Evolutionary conservation across 331 rosid species (phyloP).

Genomic region (Rhamnella rubrinervis): DNA sequence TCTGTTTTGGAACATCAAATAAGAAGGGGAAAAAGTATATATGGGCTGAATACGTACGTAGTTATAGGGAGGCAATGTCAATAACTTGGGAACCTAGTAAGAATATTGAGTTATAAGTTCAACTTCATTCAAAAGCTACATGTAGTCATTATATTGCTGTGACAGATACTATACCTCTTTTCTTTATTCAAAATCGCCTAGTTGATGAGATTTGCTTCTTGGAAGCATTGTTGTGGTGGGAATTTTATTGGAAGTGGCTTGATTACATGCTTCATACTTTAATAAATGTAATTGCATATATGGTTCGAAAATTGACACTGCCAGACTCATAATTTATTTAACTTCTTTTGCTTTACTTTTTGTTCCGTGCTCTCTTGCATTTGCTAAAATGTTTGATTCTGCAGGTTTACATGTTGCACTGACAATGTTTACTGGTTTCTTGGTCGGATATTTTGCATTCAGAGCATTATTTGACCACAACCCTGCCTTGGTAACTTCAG

Average conservation of each 20-base stretch:
- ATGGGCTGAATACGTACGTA: no score
- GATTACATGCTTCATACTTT: not conserved
- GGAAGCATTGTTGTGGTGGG: constrained; percentile 3
- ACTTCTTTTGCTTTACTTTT: not conserved
- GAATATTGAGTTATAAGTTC: no score
- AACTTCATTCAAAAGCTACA: no score
- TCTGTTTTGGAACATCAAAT: no score
- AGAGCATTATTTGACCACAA: constrained; percentile 78
- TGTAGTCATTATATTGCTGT: not conserved
- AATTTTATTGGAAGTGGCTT: not conserved
- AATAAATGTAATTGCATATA: not conserved
- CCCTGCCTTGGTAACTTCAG: constrained; percentile 67
- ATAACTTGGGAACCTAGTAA: no score
- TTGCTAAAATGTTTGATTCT: not conserved
- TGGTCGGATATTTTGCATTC: constrained; percentile 76
- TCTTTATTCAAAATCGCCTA: not conserved
- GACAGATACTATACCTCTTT: no score
- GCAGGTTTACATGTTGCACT: constrained; percentile 83
- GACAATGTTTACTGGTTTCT: constrained; percentile 83
- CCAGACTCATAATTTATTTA: not conserved
- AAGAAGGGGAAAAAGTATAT: no score
- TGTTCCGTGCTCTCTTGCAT: not conserved
- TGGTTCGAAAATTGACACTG: not conserved
- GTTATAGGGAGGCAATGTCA: no score
- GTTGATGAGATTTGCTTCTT: not conserved